phyloP scores from a whole-genome alignment of 2,329 filamentous ascomycete species.

The Paecilomyces variotii region DNA sequence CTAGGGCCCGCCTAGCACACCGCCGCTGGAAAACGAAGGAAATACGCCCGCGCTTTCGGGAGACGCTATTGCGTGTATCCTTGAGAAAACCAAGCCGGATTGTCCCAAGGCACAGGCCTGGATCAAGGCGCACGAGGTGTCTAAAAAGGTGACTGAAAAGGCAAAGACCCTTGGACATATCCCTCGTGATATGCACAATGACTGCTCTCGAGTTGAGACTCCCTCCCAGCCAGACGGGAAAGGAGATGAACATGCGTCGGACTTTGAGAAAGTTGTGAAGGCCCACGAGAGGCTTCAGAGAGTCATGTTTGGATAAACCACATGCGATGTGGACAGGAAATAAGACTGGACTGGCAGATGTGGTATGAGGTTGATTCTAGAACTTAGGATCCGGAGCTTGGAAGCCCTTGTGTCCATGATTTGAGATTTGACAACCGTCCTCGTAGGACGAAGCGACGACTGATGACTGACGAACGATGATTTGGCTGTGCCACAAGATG shows the following conservation, averaged over 20 bases:
- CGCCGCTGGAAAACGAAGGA: background rate
- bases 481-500: background rate
- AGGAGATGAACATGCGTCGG: background rate
- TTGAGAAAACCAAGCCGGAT: conserved; percentile 9
- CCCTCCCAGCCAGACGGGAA: background rate
- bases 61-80: conserved; percentile 12
- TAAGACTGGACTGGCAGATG: background rate
- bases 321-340: background rate
- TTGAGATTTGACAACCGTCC: background rate
- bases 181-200: background rate
- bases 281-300: conserved; percentile 12
- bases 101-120: conserved; percentile 13
- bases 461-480: background rate
- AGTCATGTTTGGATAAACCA: conserved; percentile 1
- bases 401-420: background rate
- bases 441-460: background rate
- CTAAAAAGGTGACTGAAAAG: conserved; percentile 1
- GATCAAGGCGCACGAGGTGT: conserved; percentile 11
- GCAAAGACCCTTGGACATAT: conserved; percentile 1
- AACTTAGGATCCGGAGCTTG: background rate
- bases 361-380: background rate
- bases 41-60: conserved; percentile 5
- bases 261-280: conserved; percentile 4
- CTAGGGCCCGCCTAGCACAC: background rate
- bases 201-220: background rate